Evolutionary conservation across 169 alveolate species (phyloP), one percentile per base, ranked within the genome.

Genomic region (Cryptosporidium felis): DNA sequence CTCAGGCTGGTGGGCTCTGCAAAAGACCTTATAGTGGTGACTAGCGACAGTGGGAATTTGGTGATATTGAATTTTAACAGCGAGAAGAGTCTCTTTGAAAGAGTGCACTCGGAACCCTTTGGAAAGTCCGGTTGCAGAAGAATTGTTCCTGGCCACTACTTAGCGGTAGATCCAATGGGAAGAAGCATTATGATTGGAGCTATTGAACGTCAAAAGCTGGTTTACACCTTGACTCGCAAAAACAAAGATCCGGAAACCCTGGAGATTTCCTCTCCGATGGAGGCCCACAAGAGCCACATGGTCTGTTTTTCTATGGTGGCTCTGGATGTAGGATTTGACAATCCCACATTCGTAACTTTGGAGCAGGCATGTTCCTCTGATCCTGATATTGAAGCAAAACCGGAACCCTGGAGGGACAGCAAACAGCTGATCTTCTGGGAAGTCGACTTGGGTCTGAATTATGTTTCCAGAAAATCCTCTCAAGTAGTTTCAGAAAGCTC

Each of bases 151-250:
- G 99, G 99, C 0, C 98, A 98, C 88, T 98, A 97, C 93, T 89
- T 98, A 45, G 99, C 99, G 10, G 98, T 96, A 32, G 99, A 98
- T 90, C 99, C 99, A 5, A 97, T 96, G 91, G 99, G 99, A 14
- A 94, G 99, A 79, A 98, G 99, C 0, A 90, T 98, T 45, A 97
- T 98, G 99, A 92, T 98, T 18, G 98, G 99, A 14, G 99, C 99
- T 5, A 95, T 97, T 12, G 99, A 98, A 92, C 95, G 97, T 60
- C 97, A 96, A 89, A 98, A 98, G 93, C 97, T 97, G 62, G 99
- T 98, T 9, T 98, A 97, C 91, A 96, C 98, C 40, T 91, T 98
- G 59, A 97, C 96, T 90, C 82, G 99, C 61, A 99, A 98, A 85
- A 89, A 90, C 62, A 91, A 94, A 67, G 97, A 96, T 46, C 93